phyloP scores from a whole-genome alignment of 2,329 filamentous ascomycete genomes.

The Chaetothyriales sp. region DNA sequence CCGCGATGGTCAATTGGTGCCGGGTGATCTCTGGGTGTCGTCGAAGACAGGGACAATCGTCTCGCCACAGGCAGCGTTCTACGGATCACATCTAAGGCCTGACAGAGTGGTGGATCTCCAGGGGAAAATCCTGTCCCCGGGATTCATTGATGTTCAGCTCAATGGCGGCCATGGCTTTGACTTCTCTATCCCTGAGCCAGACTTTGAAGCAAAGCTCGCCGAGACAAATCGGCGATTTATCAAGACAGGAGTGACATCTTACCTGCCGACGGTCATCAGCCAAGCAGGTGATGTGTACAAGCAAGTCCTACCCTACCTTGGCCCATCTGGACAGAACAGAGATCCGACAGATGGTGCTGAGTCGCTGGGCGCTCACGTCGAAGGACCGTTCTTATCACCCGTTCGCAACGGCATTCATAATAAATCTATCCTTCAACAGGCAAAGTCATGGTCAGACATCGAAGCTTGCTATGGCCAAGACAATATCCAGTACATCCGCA shows the following conservation, averaged over 20 bases:
- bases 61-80: slow-evolving; percentile 49
- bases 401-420: slow-evolving; percentile 81
- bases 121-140: slow-evolving; percentile 71
- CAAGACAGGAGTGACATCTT: slow-evolving; percentile 72
- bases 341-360: slow-evolving; percentile 58
- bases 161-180: slow-evolving; percentile 91
- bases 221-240: slow-evolving; percentile 59
- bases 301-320: slow-evolving; percentile 57
- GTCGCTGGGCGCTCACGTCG: slow-evolving; percentile 77
- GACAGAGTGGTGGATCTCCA: slow-evolving; percentile 65
- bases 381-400: slow-evolving; percentile 75
- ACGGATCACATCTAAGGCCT: slow-evolving; percentile 38
- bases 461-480: slow-evolving; percentile 45
- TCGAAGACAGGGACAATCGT: slow-evolving; percentile 70
- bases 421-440: slow-evolving; percentile 51
- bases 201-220: slow-evolving; percentile 59
- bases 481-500: slow-evolving; percentile 55
- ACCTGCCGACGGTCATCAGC: slow-evolving; percentile 73
- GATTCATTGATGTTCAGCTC: slow-evolving; percentile 80
- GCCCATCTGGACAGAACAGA: slow-evolving; percentile 51
- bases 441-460: slow-evolving; percentile 47
- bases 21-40: slow-evolving; percentile 80
- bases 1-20: slow-evolving; percentile 51
- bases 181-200: slow-evolving; percentile 58
- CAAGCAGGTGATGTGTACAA: slow-evolving; percentile 72